phyloP scores from a whole-genome alignment of 441 rosid genomes.

The Erysimum cheiri region DNA sequence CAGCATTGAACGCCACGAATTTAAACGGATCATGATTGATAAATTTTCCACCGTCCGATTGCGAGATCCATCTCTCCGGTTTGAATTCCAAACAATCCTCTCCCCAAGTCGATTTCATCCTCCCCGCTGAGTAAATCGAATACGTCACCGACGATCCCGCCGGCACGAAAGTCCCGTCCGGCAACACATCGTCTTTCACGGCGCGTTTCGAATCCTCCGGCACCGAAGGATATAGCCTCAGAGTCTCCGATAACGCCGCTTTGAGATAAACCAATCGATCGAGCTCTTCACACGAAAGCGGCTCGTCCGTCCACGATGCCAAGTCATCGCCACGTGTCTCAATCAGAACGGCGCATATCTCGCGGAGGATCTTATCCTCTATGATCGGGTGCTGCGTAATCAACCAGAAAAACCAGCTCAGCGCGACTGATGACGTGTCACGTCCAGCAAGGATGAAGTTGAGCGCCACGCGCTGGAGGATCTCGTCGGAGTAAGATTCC shows the following conservation, averaged over 20 bases:
- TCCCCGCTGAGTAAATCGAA: slow-evolving; percentile 90
- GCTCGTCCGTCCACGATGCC: slow-evolving; percentile 69
- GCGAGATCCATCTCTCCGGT: slow-evolving; percentile 90
- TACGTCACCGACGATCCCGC: slow-evolving; percentile 96
- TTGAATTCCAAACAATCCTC: slow-evolving; percentile 85
- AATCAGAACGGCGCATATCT: slow-evolving; percentile 60
- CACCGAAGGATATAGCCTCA: slow-evolving; percentile 90
- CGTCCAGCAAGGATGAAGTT: slow-evolving; percentile 98
- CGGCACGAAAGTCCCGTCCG: slow-evolving; percentile 92
- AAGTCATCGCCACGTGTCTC: slow-evolving; percentile 76
- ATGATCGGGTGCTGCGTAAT: slow-evolving; percentile 62
- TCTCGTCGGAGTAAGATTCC: slow-evolving; percentile 73
- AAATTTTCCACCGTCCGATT: slow-evolving; percentile 65
- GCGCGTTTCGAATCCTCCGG: slow-evolving; percentile 95
- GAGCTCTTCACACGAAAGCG: slow-evolving; percentile 74
- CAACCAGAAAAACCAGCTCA: slow-evolving; percentile 94
- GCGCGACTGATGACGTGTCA: slow-evolving; percentile 93
- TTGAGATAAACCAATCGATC: slow-evolving; percentile 78
- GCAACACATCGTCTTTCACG: slow-evolving; percentile 77
- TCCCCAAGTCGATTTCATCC: slow-evolving; percentile 89
- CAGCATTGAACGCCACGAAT: slow-evolving; percentile 94
- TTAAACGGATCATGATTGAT: slow-evolving; percentile 70
- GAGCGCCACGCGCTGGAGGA: slow-evolving; percentile 90
- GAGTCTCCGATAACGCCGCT: slow-evolving; percentile 89
- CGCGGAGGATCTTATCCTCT: slow-evolving; percentile 74